These are phyloP conservation scores for Salix exigua DNA, from an alignment of 345 rosid genomes.

Conservation along the genomic window DNA sequence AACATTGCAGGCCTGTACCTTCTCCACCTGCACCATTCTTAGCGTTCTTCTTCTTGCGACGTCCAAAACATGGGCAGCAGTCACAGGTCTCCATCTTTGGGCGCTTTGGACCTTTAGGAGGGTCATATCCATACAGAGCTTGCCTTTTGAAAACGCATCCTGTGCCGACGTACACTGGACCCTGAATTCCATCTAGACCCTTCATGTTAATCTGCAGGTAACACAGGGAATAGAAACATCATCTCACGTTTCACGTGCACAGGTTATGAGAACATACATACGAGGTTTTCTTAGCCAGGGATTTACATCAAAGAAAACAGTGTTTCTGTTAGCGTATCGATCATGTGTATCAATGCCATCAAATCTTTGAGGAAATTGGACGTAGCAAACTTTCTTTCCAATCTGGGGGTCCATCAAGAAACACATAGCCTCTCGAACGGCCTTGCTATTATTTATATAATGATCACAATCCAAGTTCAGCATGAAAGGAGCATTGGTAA, in stretches of 20 bases:
- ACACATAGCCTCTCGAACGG: conserved; percentile 33
- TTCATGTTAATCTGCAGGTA: conserved; percentile 35
- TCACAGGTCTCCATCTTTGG: conserved; percentile 96
- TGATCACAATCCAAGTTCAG: conserved; percentile 36
- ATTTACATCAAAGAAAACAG: conserved; percentile 34
- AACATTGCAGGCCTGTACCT: conserved; percentile 60
- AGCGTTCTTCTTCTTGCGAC: conserved; percentile 58
- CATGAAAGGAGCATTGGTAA: conserved; percentile 38
- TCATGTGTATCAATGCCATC: conserved; percentile 33
- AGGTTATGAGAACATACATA: background rate
- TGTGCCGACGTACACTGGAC: conserved; percentile 36
- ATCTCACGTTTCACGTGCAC: background rate
- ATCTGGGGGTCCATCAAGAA: conserved; percentile 35
- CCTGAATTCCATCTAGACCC: conserved; percentile 35
- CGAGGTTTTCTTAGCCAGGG: background rate
- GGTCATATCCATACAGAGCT: conserved; percentile 27
- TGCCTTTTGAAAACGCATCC: conserved; percentile 35
- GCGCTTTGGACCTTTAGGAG: conserved; percentile 46
- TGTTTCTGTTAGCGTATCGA: conserved; percentile 35
- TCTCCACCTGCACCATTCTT: conserved; percentile 47
- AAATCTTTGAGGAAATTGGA: conserved; percentile 32
- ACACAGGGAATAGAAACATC: background rate
- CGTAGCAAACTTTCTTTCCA: conserved; percentile 31
- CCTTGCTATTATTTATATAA: conserved; percentile 33
- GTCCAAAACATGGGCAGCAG: conserved; percentile 95